Base-by-base conservation (phyloP, 345 rosid genomes). In the Gossypium mustelinum region DNA sequence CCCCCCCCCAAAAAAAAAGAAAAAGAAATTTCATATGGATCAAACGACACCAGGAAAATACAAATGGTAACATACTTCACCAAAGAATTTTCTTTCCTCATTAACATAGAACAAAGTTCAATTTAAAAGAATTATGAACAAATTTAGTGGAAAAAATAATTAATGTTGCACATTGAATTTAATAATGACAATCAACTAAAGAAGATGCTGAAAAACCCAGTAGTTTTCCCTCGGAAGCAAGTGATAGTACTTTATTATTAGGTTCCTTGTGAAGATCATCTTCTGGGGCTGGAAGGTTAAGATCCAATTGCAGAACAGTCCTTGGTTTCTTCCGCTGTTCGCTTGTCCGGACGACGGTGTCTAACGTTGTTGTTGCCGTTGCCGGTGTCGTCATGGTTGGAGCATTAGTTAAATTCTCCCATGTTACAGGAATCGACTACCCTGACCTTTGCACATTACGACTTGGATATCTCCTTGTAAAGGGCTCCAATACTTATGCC, bases 171-270 rank as follows among this genome's bases (percentile, higher is more conserved):
- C 11, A 10, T 22, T 18, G 22, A 56, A 8, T 41, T 76, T 79
- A 89, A 83, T 89, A 82, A 83, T 86, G 90, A 79, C 93, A 90
- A 81, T 84, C 92, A 70, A 89, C 87, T 87, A 87, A 82, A 73
- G 91, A 56, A 72, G 89, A 83, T 4, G 87, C 75, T 13, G 90
- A 78, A 85, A 90, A 89, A 52, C 85, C 85, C 48, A 87, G 83
- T 56, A 84, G 85, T 71, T 87, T 91, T 52, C 84, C 85, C 63
- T 84, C 82, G 39, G 85, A 61, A 44, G 76, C 58, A 27, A 83
- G 78, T 17, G 79, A 59, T 51, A 78, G 59, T 47, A 79, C 66
- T 3, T 82, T 34, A 34, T 34, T 34, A 34, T 34, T 56, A 0
- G 86, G 51, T 57, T 85, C 85, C 2, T 66, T 76, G 14, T 67